These are phyloP conservation scores for Goniomonas avonlea DNA, from an alignment of 78 protist species.

Conservation along the genomic window DNA sequence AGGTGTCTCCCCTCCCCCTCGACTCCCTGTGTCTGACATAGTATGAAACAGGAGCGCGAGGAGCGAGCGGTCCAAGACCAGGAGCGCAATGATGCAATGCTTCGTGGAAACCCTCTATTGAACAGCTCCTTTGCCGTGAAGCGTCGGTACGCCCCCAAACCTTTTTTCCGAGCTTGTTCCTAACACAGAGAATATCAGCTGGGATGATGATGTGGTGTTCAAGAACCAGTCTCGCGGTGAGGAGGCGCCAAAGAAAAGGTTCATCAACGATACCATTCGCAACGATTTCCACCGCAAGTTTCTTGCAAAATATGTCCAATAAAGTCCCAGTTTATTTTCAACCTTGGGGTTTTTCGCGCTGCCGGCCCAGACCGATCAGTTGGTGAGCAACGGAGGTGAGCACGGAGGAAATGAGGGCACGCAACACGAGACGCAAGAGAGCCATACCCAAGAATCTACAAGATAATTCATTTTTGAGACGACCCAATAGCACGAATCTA, in stretches of 20 bases:
- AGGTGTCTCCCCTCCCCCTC: not conserved
- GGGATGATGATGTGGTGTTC: conserved; percentile 78
- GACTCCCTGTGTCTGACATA: not conserved
- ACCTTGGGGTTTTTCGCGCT: too few species aligned
- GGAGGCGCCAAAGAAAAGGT: conserved; percentile 24
- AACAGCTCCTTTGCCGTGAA: not conserved
- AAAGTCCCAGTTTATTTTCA: too few species aligned
- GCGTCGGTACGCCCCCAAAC: not conserved
- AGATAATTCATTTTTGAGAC: too few species aligned
- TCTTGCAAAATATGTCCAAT: conserved; percentile 65
- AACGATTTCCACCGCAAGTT: conserved; percentile 78
- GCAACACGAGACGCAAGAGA: too few species aligned
- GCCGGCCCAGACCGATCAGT: too few species aligned
- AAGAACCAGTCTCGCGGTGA: conserved; percentile 45
- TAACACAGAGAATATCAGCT: conserved; percentile 3
- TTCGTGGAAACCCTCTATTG: conserved; percentile 60
- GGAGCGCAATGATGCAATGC: conserved; percentile 11
- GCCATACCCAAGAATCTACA: too few species aligned
- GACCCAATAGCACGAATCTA: too few species aligned
- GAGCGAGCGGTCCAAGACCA: not conserved
- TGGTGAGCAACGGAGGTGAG: too few species aligned
- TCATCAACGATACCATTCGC: conserved; percentile 82
- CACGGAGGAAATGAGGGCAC: too few species aligned
- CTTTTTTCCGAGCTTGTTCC: not conserved
- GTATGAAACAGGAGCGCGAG: conserved; percentile 18